Evolutionary conservation across 148 eudicot genomes (phyloP).

Genomic region (Persicaria tinctoria): DNA sequence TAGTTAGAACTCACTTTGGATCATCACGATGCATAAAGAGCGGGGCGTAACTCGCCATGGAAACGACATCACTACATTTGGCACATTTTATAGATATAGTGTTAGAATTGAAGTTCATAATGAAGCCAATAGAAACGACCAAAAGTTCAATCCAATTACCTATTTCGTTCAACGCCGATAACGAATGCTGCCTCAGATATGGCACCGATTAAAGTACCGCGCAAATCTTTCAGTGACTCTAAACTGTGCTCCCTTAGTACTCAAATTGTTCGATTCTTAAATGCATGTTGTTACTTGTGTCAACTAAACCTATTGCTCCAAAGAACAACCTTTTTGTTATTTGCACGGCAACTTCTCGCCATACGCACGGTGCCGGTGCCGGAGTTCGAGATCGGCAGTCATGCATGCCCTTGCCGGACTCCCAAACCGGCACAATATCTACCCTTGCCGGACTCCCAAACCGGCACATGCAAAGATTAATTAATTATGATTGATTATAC

Average conservation of each 20-base stretch:
- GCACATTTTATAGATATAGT: neutral
- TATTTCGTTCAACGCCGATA: slow-evolving; percentile 59
- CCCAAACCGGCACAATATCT: no score
- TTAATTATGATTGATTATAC: no score
- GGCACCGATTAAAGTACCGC: slow-evolving; percentile 54
- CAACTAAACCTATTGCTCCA: no score
- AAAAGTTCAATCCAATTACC: slow-evolving; percentile 17
- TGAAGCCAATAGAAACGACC: neutral
- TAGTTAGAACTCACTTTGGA: neutral
- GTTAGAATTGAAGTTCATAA: neutral
- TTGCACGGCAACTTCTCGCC: no score
- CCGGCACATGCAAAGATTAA: no score
- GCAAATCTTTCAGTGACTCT: neutral
- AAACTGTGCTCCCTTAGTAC: no score
- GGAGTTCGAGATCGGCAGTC: no score
- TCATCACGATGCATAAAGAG: neutral
- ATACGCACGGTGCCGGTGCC: no score
- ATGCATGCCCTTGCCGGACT: no score
- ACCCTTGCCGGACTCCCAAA: no score
- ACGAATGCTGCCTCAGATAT: slow-evolving; percentile 87
- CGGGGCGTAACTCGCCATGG: slow-evolving; percentile 3
- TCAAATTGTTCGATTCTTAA: neutral
- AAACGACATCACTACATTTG: neutral
- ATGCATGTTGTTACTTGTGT: neutral
- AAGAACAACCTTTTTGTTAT: no score